Evolutionary conservation across 768 basidiomycete genomes (phyloP), one percentile per base, ranked within the genome.

Genomic region (Kwoniella sp.): DNA sequence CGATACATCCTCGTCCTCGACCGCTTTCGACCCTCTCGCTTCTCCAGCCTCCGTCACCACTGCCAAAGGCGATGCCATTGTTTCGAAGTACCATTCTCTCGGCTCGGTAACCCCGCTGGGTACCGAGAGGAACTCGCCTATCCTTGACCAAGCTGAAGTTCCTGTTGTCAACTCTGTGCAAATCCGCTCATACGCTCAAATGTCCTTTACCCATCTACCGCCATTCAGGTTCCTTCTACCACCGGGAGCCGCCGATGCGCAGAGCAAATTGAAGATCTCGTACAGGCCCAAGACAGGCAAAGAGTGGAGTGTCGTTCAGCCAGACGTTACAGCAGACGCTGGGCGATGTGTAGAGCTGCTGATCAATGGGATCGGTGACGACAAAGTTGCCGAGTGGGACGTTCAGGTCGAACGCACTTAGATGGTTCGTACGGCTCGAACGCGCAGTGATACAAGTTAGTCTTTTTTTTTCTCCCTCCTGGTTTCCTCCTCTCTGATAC

Each of bases 1-100:
- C 17, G 60, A 60, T 4, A 62, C 65, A 36, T 67, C 65, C 15
- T 67, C 65, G 24, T 67, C 65, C 2, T 67, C 65, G 7, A 67
- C 65, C 13, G 65, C 65, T 4, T 48, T 61, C 22, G 51, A 52
- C 22, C 50, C 58, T 24, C 21, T 55, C 8, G 47, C 53, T 24
- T 60, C 64, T 21, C 64, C 64, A 24, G 9, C 54, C 3, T 56
- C 62, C 12, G 19, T 54, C 1, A 37, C 37, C 2, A 48, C 33
- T 37, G 12, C 40, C 30, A 51, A 56, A 40, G 51, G 36, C 1
- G 40, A 36, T 1, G 26, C 7, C 6, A 27, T 48, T 27, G 26
- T 12, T 15, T 37, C 21, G 17, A 37, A 59, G 26, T 10, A 21
- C 22, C n/a, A 30, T 10, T 22, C 25, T 25, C 19, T 51, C 12